These are phyloP conservation scores for Penicilliopsis zonata DNA, from an alignment of 495 filamentous ascomycete genomes.

Conservation along the genomic window DNA sequence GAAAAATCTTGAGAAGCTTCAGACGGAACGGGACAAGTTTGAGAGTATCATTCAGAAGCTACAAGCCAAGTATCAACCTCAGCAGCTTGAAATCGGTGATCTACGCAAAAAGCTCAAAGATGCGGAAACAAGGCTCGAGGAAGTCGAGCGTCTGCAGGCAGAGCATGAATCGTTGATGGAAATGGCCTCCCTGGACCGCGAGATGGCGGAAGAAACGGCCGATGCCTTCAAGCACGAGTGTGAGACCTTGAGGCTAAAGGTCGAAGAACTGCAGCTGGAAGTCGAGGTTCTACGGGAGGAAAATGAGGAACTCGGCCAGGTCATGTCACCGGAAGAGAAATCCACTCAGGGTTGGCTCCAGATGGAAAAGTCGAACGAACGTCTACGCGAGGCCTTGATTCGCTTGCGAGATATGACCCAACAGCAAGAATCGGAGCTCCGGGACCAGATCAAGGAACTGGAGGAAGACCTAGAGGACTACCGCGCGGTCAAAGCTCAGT, in stretches of 20 bases:
- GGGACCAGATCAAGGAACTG: conserved; percentile 61
- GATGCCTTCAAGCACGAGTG: conserved; percentile 72
- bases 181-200: conserved; percentile 77
- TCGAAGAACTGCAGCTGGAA: conserved; percentile 80
- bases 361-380: conserved; percentile 80
- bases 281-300: conserved; percentile 79
- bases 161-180: conserved; percentile 80
- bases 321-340: conserved; percentile 80
- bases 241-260: conserved; percentile 58
- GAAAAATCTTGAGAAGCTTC: conserved; percentile 62
- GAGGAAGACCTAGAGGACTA: conserved; percentile 70
- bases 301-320: conserved; percentile 67
- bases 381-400: conserved; percentile 76
- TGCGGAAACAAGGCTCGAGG: conserved; percentile 50
- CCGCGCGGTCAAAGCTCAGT: conserved; percentile 55
- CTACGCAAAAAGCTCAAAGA: conserved; percentile 69
- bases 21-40: conserved; percentile 73
- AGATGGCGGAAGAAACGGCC: conserved; percentile 92
- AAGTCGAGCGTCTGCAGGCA: conserved; percentile 59
- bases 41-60: conserved; percentile 85
- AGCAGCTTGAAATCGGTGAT: conserved; percentile 68
- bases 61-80: conserved; percentile 77
- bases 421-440: conserved; percentile 70
- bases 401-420: conserved; percentile 76
- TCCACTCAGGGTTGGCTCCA: conserved; percentile 79